A percentile compares a stretch with the other conserved stretches of the same genome.
Evolutionary conservation across 164 flowering plant species (phyloP).

Genomic region (Chimonanthus salicifolius): DNA sequence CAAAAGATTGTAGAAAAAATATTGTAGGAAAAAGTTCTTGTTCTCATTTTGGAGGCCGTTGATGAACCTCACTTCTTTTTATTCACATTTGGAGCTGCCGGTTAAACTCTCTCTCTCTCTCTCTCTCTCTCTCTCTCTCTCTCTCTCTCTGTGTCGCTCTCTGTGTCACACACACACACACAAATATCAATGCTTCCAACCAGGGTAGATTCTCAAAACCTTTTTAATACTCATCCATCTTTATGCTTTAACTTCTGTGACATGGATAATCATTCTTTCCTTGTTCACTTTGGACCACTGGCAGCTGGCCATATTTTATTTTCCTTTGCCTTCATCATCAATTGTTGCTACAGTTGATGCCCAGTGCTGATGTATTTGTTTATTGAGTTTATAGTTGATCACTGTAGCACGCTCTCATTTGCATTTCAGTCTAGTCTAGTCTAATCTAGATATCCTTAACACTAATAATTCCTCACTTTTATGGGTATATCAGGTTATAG

Average conservation of each 20-base stretch:
- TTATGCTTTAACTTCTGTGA: neutral
- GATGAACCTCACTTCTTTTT: neutral
- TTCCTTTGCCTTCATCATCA: neutral
- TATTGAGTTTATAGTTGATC: too few relatives aligned
- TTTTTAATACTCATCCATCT: too few relatives aligned
- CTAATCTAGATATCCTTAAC: too few relatives aligned
- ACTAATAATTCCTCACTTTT: neutral
- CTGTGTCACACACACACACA: too few relatives aligned
- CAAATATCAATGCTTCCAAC: neutral
- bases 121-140: neutral
- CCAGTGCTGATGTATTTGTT: too few relatives aligned
- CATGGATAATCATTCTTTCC: neutral
- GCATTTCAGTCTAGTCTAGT: neutral
- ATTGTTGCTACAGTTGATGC: neutral
- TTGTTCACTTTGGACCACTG: neutral
- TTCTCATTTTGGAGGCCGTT: too few relatives aligned
- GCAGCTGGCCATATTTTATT: neutral
- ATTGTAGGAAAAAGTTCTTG: too few relatives aligned
- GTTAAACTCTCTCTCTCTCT: neutral
- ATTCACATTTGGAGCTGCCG: too few relatives aligned
- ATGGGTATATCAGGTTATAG: slow-evolving; percentile 57
- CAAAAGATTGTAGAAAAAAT: neutral
- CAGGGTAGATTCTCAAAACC: neutral
- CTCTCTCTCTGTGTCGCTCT: too few relatives aligned
- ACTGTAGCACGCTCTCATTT: neutral